Percentiles rank a stretch among this genome's conserved stretches.
Conservation (phyloP, 768 basidiomycete species). For the Trametes cingulata region DNA sequence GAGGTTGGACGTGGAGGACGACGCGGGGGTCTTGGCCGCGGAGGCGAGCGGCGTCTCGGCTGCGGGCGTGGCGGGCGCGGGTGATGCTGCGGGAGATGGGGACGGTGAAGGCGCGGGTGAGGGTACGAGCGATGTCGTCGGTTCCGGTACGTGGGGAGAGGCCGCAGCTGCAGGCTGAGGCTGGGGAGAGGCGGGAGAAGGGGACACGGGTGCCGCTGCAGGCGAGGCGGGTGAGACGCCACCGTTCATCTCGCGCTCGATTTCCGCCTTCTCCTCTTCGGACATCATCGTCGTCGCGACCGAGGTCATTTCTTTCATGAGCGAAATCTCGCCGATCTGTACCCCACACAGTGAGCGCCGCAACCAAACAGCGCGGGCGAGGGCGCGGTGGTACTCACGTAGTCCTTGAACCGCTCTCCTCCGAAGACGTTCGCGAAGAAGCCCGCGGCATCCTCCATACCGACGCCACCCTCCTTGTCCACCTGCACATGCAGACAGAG, state of each 20-base stretch:
- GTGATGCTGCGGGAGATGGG: not conserved
- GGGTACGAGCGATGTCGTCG: conserved; percentile 1
- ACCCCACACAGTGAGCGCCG: not conserved
- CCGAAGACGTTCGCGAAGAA: conserved; percentile 97
- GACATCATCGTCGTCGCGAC: conserved; percentile 86
- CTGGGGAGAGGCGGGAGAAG: conserved; percentile 4
- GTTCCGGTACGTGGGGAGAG: not conserved
- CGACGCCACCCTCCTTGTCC: conserved; percentile 75
- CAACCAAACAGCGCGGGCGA: not conserved
- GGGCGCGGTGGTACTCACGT: conserved; percentile 54
- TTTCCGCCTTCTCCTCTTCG: conserved; percentile 89
- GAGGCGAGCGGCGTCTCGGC: conserved; percentile 8
- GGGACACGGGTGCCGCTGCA: conserved; percentile 22
- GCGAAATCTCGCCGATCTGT: conserved; percentile 94
- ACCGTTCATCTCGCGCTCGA: conserved; percentile 70
- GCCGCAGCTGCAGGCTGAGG: not conserved
- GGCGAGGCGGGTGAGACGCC: conserved; percentile 33
- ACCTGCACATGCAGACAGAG: conserved; percentile 38
- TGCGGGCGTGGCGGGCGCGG: conserved; percentile 1
- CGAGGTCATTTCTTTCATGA: conserved; percentile 92
- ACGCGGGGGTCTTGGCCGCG: conserved; percentile 21
- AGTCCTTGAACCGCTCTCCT: conserved; percentile 88
- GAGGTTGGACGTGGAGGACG: conserved; percentile 24
- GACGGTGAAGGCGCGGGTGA: conserved; percentile 6
- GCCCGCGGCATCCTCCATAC: conserved; percentile 89